Conservation (phyloP, 441 rosid species). For the Gossypium schwendimanii region DNA sequence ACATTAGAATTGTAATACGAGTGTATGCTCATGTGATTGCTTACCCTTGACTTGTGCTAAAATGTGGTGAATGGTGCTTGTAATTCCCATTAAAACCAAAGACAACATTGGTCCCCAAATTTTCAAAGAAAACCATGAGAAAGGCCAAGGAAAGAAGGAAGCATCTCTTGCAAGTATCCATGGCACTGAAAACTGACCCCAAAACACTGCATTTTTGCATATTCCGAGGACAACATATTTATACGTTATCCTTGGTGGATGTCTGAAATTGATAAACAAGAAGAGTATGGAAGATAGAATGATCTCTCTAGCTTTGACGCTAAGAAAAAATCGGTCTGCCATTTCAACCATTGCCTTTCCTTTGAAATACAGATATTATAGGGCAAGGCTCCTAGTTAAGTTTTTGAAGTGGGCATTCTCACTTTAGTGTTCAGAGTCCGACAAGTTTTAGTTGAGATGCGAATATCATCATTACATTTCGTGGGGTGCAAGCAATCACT, state of each 20-base stretch:
- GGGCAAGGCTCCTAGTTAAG: constrained; percentile 43
- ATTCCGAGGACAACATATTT: constrained; percentile 24
- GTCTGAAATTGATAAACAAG: constrained; percentile 25
- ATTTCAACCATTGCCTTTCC: constrained; percentile 19
- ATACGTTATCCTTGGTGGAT: constrained; percentile 18
- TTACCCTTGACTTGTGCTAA: constrained; percentile 35
- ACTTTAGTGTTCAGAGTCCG: not conserved
- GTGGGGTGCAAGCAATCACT: constrained; percentile 1
- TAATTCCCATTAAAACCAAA: constrained; percentile 12
- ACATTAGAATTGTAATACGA: not conserved
- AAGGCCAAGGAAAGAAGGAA: constrained; percentile 16
- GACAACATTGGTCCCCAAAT: constrained; percentile 14
- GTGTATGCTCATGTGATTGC: not conserved
- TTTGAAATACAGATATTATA: constrained; percentile 25
- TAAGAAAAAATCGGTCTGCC: constrained; percentile 29
- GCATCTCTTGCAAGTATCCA: constrained; percentile 26
- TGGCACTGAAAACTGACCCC: constrained; percentile 14
- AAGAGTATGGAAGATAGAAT: constrained; percentile 29
- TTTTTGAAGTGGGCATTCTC: constrained; percentile 20
- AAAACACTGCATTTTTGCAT: constrained; percentile 3
- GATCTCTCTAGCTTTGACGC: constrained; percentile 46
- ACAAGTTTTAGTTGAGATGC: constrained; percentile 20
- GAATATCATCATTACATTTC: constrained; percentile 20
- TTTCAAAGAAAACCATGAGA: constrained; percentile 14
- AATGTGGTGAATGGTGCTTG: constrained; percentile 22